Base-by-base conservation (phyloP, 169 alveolate species). In the Neospora caninum region DNA sequence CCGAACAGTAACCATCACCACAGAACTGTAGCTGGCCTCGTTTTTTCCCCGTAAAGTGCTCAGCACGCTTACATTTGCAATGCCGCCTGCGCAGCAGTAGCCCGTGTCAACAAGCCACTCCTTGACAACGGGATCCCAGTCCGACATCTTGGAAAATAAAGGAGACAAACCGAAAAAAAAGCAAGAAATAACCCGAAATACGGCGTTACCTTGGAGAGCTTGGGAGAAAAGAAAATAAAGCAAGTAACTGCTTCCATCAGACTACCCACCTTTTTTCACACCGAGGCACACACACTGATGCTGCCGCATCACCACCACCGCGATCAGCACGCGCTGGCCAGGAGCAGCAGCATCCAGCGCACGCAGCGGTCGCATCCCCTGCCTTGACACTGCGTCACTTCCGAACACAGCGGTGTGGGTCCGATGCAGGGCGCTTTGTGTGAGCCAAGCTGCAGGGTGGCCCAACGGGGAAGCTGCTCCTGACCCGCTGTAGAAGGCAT, bases 31-130 rank as follows among this genome's bases (percentile, higher is more conserved):
- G 58, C 58, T 22, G 58, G 58, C 58, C 58, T 49, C 58, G 58
- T 64, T 64, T 6, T 29, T 64, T 20, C 25, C 78, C 78, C 67
- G 93, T 4, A 36, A 41, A 88, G 13, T 43, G 86, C 27, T 9
- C 80, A 88, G 18, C 82, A 16, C 54, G 73, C 94, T 92, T 80
- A 92, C 95, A 39, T 88, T 87, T 20, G 94, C 93, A 41, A 96
- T 94, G 34, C 96, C 97, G 88, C 96, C 97, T 42, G 96, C 96
- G 73, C 87, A 87, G 54, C 94, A 93, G 87, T 73, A 53, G 54
- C 97, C 97, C 6, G 96, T 95, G 93, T 95, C 96, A 64, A 95
- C 93, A 0, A 96, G 91, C 97, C 97, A 96, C 80, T 96, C 97
- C 93, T 93, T 70, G 69, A 92, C 94, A 41, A 93, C 73, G 29